Conservation (phyloP, 768 basidiomycete genomes). For the Dioszegia aurantiaca region DNA sequence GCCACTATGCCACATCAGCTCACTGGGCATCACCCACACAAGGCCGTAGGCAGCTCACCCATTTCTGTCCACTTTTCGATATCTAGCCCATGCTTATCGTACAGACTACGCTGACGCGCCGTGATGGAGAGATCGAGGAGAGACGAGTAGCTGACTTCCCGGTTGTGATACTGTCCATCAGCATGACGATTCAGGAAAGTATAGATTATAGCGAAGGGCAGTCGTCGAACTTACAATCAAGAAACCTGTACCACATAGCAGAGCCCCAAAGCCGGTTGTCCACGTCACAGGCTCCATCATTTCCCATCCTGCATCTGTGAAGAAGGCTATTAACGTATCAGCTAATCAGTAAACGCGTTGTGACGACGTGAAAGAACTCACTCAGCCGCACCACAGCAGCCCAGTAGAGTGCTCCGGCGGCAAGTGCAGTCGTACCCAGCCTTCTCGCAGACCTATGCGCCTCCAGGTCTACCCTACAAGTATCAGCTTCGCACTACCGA, state of each 20-base stretch:
- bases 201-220: no score
- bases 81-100: conserved; percentile 62
- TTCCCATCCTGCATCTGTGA: conserved; percentile 54
- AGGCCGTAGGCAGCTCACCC: conserved; percentile 27
- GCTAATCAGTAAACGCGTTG: neutral
- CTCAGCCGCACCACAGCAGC: conserved; percentile 63
- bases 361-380: conserved; percentile 53
- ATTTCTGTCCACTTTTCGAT: conserved; percentile 63
- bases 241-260: conserved; percentile 35
- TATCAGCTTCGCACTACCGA: neutral
- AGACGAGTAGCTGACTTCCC: conserved; percentile 63
- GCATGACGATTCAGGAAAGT: no score
- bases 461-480: conserved; percentile 56
- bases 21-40: neutral
- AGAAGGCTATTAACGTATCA: conserved; percentile 29
- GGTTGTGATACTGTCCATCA: conserved; percentile 39
- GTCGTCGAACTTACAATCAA: conserved; percentile 38
- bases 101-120: conserved; percentile 60
- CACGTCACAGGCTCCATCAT: conserved; percentile 62
- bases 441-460: conserved; percentile 61
- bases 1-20: conserved; percentile 49
- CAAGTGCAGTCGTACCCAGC: conserved; percentile 63
- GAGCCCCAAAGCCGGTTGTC: conserved; percentile 37
- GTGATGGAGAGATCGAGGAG: conserved; percentile 63
- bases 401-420: conserved; percentile 65